Percentiles rank a stretch among this genome's conserved stretches.
These are phyloP conservation scores for Metarhizium anisopliae DNA, from an alignment of 2,329 filamentous ascomycete species.

Conservation along the genomic window DNA sequence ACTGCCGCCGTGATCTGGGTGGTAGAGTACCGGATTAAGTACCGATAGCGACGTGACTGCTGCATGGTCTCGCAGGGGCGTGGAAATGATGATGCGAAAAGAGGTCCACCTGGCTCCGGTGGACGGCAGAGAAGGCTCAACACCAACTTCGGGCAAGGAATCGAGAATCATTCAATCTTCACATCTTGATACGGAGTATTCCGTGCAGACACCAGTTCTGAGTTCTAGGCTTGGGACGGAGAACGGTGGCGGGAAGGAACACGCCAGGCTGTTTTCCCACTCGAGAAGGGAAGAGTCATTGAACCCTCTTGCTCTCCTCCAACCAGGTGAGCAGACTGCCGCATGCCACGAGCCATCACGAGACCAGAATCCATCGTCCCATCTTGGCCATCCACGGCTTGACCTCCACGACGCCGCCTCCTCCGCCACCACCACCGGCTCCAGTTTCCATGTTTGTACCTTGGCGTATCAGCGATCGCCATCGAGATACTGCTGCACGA, in stretches of 20 bases:
- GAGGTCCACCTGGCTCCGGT: not conserved
- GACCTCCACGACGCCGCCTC: not conserved
- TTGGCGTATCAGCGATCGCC: not conserved
- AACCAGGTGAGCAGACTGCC: not conserved
- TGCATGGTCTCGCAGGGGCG: not conserved
- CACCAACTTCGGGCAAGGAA: not conserved
- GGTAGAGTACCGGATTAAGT: too few relatives aligned
- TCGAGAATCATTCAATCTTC: not conserved
- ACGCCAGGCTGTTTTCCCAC: not conserved
- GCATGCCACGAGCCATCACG: not conserved
- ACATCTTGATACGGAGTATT: too few relatives aligned
- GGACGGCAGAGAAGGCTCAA: too few relatives aligned
- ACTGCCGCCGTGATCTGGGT: not conserved
- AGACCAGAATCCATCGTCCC: not conserved
- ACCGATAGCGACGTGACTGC: too few relatives aligned
- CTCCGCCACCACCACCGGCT: not conserved
- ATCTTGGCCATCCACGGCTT: not conserved
- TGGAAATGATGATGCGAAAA: not conserved
- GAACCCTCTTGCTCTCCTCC: not conserved
- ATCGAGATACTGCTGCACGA: not conserved
- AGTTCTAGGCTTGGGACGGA: not conserved
- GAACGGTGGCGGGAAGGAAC: slow-evolving; percentile 1
- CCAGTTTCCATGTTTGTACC: not conserved
- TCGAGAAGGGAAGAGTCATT: not conserved
- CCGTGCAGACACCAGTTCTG: too few relatives aligned